Percentiles rank a stretch among this genome's conserved stretches.
Evolutionary conservation across 2,329 filamentous ascomycete species (phyloP).

Genomic region (Botrytis galanthina): DNA sequence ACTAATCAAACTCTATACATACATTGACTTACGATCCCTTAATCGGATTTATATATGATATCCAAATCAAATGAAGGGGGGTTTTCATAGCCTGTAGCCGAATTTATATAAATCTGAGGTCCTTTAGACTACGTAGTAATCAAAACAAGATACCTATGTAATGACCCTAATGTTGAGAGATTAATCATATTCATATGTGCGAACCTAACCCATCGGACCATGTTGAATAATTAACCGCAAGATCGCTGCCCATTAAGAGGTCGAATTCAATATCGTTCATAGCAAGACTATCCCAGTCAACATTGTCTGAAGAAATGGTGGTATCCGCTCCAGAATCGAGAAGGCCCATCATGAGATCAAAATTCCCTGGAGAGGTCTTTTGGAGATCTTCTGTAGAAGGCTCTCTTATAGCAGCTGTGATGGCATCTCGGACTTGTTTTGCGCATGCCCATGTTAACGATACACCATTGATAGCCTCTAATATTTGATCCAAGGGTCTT

Average conservation of each 20-base stretch:
- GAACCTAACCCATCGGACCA: slow-evolving; percentile 3
- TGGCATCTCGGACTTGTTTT: slow-evolving; percentile 43
- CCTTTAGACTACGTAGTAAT: background rate
- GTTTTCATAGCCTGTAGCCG: background rate
- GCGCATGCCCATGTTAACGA: slow-evolving; percentile 50
- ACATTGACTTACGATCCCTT: background rate
- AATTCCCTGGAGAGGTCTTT: slow-evolving; percentile 25
- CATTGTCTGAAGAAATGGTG: slow-evolving; percentile 5
- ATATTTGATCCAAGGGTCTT: slow-evolving; percentile 48
- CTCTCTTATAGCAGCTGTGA: slow-evolving; percentile 28
- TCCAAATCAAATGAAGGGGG: background rate
- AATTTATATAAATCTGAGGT: background rate
- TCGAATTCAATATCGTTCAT: slow-evolving; percentile 22
- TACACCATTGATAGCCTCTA: slow-evolving; percentile 52
- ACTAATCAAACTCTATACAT: background rate
- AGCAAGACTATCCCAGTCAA: slow-evolving; percentile 21
- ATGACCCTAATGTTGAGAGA: background rate
- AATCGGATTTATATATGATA: background rate
- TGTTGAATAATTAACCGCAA: slow-evolving; percentile 12
- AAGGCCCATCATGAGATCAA: slow-evolving; percentile 28
- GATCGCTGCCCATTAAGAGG: slow-evolving; percentile 19
- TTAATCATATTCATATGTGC: background rate
- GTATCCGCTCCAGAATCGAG: slow-evolving; percentile 5
- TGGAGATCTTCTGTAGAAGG: background rate
- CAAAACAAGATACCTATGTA: background rate